Base-by-base conservation (phyloP, 2,329 filamentous ascomycete species). In the Magnaporthiopsis poae region DNA sequence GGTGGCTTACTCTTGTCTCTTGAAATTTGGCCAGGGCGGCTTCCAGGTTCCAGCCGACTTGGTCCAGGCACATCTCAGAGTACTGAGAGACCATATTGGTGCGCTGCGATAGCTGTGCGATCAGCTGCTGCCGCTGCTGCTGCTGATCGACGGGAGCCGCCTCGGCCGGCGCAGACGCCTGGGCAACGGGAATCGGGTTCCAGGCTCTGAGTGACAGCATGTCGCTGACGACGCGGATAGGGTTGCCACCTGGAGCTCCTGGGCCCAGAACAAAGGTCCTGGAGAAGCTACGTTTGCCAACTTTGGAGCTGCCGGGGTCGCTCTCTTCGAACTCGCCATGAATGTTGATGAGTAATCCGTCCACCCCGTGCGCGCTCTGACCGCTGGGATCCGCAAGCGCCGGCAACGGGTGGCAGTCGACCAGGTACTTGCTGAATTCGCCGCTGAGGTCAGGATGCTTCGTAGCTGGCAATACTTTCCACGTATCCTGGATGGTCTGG, bases 251-350 rank as follows among this genome's bases (percentile, higher is more conserved):
- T 0, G 86, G 85, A 46, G 82, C 83, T 39, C 90, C 91, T 1
- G 92, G 91, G 0, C 91, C 91, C 25, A 96, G 82, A 60, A 93
- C 80, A 74, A 96, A 92, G 0, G 86, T 90, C 64, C 92, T 87
- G 66, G 92, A 91, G 76, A 96, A 96, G 75, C 89, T 92, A 68
- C 92, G 88, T 71, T 88, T 86, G 56, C 86, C 82, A 61, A 83
- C 84, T 61, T 84, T 82, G 63, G 82, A 80, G 29, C 82, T 83
- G 21, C 77, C 76, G 3, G 79, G 75, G 70, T 90, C 85, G 25
- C 88, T 80, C 74, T 96, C 92, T 63, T 94, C 88, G 68, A 92
- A 96, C 72, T 94, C 90, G 69, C 92, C 90, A 71, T 95, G 90
- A n/a, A 94, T 83, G 9, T 85, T 88, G 70, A 96, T 85, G 64